Percentiles rank a stretch among this genome's conserved stretches.
Conservation (phyloP, 441 rosid species). For the Erodium moschatum region DNA sequence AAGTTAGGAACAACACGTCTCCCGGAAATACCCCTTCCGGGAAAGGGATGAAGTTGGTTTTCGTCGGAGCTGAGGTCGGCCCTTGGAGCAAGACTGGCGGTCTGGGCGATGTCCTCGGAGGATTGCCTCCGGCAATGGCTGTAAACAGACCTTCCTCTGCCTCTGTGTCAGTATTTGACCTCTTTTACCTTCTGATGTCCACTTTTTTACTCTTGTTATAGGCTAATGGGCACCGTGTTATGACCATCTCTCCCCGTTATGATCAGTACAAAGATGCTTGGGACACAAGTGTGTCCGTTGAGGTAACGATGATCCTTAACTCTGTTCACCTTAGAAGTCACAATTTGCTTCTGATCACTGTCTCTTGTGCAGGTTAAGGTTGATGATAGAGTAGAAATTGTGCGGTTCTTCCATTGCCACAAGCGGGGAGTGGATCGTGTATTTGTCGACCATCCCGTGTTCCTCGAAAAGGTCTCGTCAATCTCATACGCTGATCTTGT, state of each 20-base stretch:
- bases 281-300: conserved; percentile 51
- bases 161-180: neutral
- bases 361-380: conserved; percentile 39
- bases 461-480: conserved; percentile 63
- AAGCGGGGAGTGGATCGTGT: conserved; percentile 91
- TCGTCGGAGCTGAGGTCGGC: neutral
- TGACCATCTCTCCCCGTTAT: conserved; percentile 74
- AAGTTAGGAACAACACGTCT: neutral
- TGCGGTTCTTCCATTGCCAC: conserved; percentile 85
- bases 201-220: conserved; percentile 14
- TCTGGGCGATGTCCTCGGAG: neutral
- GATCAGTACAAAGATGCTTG: conserved; percentile 95
- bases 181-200: neutral
- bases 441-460: conserved; percentile 87
- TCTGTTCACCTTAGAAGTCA: neutral
- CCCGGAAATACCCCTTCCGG: neutral
- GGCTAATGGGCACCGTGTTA: conserved; percentile 90
- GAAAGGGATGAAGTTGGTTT: neutral
- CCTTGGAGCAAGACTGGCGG: neutral
- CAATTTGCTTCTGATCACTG: neutral
- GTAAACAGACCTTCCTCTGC: neutral
- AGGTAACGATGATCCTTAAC: conserved; percentile 27
- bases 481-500: neutral
- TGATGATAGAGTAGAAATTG: conserved; percentile 49
- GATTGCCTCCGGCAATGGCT: neutral